phyloP scores from a whole-genome alignment of 306 rosid species.

The Fagus crenata region DNA sequence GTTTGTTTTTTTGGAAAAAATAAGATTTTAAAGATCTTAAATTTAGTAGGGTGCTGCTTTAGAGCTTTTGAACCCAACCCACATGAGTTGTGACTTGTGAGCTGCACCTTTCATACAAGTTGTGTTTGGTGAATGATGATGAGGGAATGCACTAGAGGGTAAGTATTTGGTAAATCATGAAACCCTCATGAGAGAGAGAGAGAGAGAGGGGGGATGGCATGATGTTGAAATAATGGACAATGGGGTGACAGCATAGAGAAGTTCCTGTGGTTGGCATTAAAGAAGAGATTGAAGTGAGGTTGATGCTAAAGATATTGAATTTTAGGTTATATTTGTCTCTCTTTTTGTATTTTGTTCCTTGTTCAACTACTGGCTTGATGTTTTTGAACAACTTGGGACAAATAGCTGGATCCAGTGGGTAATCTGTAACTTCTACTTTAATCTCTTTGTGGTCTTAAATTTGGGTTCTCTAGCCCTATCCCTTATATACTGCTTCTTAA shows the following conservation, averaged over 20 bases:
- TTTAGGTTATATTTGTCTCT: conserved; percentile 67
- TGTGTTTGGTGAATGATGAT: too few species aligned
- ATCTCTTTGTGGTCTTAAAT: conserved; percentile 75
- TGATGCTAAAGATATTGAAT: conserved; percentile 63
- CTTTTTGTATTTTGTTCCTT: conserved; percentile 44
- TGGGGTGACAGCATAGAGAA: neutral
- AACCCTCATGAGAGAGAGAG: conserved; percentile 14
- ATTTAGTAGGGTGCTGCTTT: too few species aligned
- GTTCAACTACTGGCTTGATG: conserved; percentile 77
- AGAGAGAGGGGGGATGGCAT: neutral
- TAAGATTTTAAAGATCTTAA: too few species aligned
- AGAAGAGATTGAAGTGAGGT: conserved; percentile 75
- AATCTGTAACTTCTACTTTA: conserved; percentile 52
- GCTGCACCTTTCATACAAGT: too few species aligned
- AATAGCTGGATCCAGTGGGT: conserved; percentile 76
- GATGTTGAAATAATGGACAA: neutral
- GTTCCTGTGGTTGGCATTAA: neutral
- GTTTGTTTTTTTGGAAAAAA: too few species aligned
- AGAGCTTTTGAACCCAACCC: too few species aligned
- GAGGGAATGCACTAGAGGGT: too few species aligned
- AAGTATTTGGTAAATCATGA: too few species aligned
- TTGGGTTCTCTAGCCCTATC: conserved; percentile 88
- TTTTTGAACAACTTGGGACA: conserved; percentile 87
- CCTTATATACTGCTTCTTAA: conserved; percentile 41
- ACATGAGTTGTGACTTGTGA: too few species aligned